Evolutionary conservation across 257 asterid genomes (phyloP), one percentile per base, ranked within the genome.

Genomic region (Forsythia suspensa): DNA sequence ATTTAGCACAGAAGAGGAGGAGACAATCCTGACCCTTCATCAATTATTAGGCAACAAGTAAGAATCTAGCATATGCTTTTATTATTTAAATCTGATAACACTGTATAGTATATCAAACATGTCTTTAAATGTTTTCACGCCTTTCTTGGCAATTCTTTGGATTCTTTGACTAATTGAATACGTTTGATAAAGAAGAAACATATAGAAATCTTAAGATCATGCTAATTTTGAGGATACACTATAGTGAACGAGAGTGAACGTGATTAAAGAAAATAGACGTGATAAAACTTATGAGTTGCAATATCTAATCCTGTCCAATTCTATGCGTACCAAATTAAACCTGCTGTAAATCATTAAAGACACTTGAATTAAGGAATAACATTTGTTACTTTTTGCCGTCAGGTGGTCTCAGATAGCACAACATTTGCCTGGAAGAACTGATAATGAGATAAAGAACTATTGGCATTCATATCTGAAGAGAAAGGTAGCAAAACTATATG

Each of bases 331-430:
- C n/a, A 48, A n/a, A n/a, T n/a, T n/a, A n/a, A 48, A 48, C 4
- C 13, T 48, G 57, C 15, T 7, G 15, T 16, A 48, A 13, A 15
- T 48, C 57, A 48, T 48, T 48, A 48, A 46, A 46, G n/a, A 48
- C 57, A 12, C 15, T 18, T 48, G n/a, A 15, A 48, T 5, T 3
- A 9, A 21, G 7, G 39, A 29, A 41, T 21, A 66, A n/a, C 34
- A 71, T 29, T 51, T 80, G 42, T 11, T 29, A 16, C 52, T 16
- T 77, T 40, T 21, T 24, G 8, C 24, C n/a, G 8, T 42, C 82
- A 92, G 97, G 90, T 92, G 97, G 97, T 87, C 97, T 61, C 92
- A 86, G 46, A 91, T 92, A 65, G 90, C 97, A 24, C 88, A 88
- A 7, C 91, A 90, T 72, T 81, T 92, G 71, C 91, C 91, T 0